Evolutionary conservation across 2,329 filamentous ascomycete species (phyloP).

Genomic region (Penicillium occitanis): DNA sequence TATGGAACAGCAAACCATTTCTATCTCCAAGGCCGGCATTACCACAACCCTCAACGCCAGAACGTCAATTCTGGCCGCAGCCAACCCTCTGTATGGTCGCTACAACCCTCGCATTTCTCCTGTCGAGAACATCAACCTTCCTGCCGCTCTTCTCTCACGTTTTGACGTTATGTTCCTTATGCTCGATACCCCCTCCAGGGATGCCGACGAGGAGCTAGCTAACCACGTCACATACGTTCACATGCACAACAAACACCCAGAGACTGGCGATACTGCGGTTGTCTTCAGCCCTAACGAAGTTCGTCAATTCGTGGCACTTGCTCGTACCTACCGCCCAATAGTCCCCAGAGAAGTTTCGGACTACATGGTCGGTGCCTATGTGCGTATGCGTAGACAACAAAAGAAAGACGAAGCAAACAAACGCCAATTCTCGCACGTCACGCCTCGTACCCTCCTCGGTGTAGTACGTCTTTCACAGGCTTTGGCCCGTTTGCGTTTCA

Average conservation of each 20-base stretch:
- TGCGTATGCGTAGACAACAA: slow-evolving; percentile 88
- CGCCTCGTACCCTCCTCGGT: slow-evolving; percentile 87
- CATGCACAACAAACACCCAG: slow-evolving; percentile 93
- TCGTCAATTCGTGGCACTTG: slow-evolving; percentile 91
- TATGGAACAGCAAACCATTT: slow-evolving; percentile 85
- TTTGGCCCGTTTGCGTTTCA: slow-evolving; percentile 86
- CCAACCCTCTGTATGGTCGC: slow-evolving; percentile 94
- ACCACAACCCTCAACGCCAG: slow-evolving; percentile 95
- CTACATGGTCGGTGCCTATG: slow-evolving; percentile 96
- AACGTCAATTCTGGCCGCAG: slow-evolving; percentile 91
- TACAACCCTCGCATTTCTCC: slow-evolving; percentile 98
- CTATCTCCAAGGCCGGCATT: slow-evolving; percentile 86
- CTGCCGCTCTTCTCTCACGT: slow-evolving; percentile 92
- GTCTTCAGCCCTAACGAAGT: slow-evolving; percentile 92
- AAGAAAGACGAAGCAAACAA: slow-evolving; percentile 87
- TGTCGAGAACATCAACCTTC: slow-evolving; percentile 98
- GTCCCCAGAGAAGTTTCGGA: slow-evolving; percentile 85
- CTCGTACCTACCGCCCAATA: slow-evolving; percentile 81
- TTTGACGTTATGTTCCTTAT: slow-evolving; percentile 97
- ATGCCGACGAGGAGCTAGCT: slow-evolving; percentile 87
- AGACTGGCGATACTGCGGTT: slow-evolving; percentile 64
- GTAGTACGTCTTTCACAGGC: slow-evolving; percentile 92
- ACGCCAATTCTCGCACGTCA: slow-evolving; percentile 91
- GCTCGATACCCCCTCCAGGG: slow-evolving; percentile 86
- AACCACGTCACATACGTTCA: slow-evolving; percentile 95